phyloP scores from a whole-genome alignment of 257 asterid species.

The Rehmannia glutinosa region DNA sequence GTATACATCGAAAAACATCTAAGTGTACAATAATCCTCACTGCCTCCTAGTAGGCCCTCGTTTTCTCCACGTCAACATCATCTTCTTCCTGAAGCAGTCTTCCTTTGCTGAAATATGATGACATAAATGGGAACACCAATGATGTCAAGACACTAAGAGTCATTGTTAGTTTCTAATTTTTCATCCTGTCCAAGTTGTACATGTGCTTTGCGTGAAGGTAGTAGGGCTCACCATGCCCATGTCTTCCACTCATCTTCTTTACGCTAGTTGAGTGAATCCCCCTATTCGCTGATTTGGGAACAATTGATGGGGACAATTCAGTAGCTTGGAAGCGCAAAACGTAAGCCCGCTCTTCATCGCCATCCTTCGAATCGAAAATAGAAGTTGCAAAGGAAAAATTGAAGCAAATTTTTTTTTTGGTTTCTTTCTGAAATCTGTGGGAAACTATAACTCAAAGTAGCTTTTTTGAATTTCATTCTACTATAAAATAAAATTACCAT shows the following conservation, averaged over 20 bases:
- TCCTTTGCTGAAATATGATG: slow-evolving; percentile 75
- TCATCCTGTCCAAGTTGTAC: slow-evolving; percentile 89
- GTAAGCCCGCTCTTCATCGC: slow-evolving; percentile 50
- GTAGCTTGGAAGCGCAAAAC: slow-evolving; percentile 42
- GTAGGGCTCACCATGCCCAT: slow-evolving; percentile 74
- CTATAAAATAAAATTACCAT: too few species aligned
- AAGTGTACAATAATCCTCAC: too few species aligned
- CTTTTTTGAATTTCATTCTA: too few species aligned
- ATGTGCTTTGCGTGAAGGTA: slow-evolving; percentile 85
- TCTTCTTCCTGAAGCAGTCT: slow-evolving; percentile 61
- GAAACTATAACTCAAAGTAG: too few species aligned
- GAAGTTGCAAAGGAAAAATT: not conserved
- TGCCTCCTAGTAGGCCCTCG: too few species aligned
- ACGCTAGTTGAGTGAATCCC: slow-evolving; percentile 69
- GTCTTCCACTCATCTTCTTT: slow-evolving; percentile 80
- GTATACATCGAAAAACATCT: too few species aligned
- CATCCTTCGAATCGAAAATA: slow-evolving; percentile 26
- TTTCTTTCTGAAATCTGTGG: too few species aligned
- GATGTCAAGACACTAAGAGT: slow-evolving; percentile 55
- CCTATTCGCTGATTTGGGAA: slow-evolving; percentile 45
- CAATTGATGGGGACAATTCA: slow-evolving; percentile 29
- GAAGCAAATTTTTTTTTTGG: too few species aligned
- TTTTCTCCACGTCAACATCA: too few species aligned
- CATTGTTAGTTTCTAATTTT: slow-evolving; percentile 47
- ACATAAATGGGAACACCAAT: slow-evolving; percentile 64